These are phyloP conservation scores for Apiospora saccharicola DNA, from an alignment of 2,329 filamentous ascomycete species.

Conservation along the genomic window DNA sequence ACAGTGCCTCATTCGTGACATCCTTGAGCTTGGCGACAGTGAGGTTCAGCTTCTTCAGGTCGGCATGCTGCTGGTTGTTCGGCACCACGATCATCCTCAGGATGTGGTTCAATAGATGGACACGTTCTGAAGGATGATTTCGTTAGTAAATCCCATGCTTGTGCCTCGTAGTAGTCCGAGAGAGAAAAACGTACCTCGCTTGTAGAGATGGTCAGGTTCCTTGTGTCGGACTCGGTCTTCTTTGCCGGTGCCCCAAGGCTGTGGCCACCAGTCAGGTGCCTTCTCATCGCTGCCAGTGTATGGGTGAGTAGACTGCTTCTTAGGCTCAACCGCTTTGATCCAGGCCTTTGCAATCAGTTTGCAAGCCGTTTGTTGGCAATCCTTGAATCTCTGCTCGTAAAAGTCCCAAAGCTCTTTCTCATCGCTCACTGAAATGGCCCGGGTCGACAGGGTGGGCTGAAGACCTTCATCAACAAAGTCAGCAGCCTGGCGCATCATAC, in stretches of 20 bases:
- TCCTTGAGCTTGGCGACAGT: slow-evolving; percentile 65
- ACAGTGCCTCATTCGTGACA: slow-evolving; percentile 64
- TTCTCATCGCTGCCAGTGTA: slow-evolving; percentile 72
- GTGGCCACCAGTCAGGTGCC: slow-evolving; percentile 73
- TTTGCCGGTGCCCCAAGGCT: slow-evolving; percentile 57
- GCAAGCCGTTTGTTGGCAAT: slow-evolving; percentile 74
- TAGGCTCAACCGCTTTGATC: slow-evolving; percentile 78
- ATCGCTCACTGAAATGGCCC: slow-evolving; percentile 61
- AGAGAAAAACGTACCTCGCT: slow-evolving; percentile 59
- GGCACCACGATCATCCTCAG: slow-evolving; percentile 64
- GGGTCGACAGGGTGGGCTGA: slow-evolving; percentile 47
- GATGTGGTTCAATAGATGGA: slow-evolving; percentile 66
- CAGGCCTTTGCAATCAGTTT: slow-evolving; percentile 79
- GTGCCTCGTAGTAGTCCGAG: not conserved
- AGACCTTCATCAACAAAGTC: slow-evolving; percentile 51
- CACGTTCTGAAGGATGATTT: slow-evolving; percentile 55
- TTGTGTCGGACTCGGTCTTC: slow-evolving; percentile 69
- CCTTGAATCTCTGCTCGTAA: slow-evolving; percentile 68
- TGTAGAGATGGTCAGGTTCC: slow-evolving; percentile 77
- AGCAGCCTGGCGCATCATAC: slow-evolving; percentile 43
- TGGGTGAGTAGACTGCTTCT: slow-evolving; percentile 78
- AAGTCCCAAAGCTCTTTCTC: slow-evolving; percentile 63
- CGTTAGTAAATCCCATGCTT: slow-evolving; percentile 16
- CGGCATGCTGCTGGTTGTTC: slow-evolving; percentile 54
- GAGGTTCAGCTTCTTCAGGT: slow-evolving; percentile 61